Base-by-base conservation (phyloP, 225 moss, liverwort and hornwort genomes). In the Polytrichum formosum region DNA sequence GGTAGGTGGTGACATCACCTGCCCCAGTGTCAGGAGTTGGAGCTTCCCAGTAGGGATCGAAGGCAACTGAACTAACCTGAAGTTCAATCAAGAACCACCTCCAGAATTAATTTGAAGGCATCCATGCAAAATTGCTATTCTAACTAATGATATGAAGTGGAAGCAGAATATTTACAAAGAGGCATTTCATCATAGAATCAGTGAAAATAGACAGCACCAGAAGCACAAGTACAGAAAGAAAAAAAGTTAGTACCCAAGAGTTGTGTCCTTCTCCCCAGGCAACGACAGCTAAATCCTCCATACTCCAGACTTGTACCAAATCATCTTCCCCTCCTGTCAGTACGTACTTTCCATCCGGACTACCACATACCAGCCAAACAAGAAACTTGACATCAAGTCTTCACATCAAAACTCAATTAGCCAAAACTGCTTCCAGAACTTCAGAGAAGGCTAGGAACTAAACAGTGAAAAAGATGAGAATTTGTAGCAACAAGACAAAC, bases 281-380 rank as follows among this genome's bases (percentile, higher is more conserved):
- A 81, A 98, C 87, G 54, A 98, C 87, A 63, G 89, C 87, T 90
- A 90, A 92, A 78, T 98, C 92, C 82, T 98, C 98, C 98, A 94
- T 98, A 81, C 98, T 98, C 98, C 98, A 98, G 30, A 98, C 91
- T 85, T 98, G 98, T 54, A 98, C 98, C 78, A 94, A 85, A 79
- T 98, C 98, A 60, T 98, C 98, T 84, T 98, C 98, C 65, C 98
- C 98, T 87, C 98, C 98, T 75, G 98, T 94, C 91, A 98, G 90
- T 62, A 98, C 91, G 71, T 98, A 98, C 81, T 98, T 98, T 69
- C 90, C 92, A 84, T 98, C 98, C 64, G 91, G 87, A 79, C 98
- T 98, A 80, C 54, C 80, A 80, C 65, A 76, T 67, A 64, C 82
- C 75, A 88, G 56, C 37, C 73, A 73, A 53, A 33, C 30, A 64